Percentiles rank a stretch among this genome's conserved stretches.
Conservation (phyloP, 2,329 filamentous ascomycete genomes). For the Knoxdaviesia proteae region DNA sequence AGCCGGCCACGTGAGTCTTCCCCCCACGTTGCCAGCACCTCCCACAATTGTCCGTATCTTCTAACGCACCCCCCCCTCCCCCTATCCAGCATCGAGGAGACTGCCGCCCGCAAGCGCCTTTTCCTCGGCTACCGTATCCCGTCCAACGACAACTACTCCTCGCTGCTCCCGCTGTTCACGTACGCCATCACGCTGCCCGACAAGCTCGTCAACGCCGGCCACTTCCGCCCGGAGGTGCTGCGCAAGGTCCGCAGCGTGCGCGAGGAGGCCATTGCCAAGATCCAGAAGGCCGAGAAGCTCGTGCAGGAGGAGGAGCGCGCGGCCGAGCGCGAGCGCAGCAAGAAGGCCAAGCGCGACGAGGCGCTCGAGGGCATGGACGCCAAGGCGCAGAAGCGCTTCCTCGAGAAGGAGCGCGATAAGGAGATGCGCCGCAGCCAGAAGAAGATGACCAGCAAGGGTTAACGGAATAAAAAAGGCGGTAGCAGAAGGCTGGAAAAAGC, state of each 20-base stretch:
- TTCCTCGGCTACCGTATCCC: slow-evolving; percentile 57
- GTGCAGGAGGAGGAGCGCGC: slow-evolving; percentile 62
- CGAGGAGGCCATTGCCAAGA: slow-evolving; percentile 59
- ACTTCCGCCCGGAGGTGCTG: slow-evolving; percentile 77
- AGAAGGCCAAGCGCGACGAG: slow-evolving; percentile 77
- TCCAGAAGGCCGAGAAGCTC: slow-evolving; percentile 62
- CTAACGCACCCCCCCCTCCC: background rate
- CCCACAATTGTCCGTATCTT: background rate
- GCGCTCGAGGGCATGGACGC: slow-evolving; percentile 58
- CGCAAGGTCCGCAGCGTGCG: slow-evolving; percentile 66
- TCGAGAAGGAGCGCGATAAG: slow-evolving; percentile 64
- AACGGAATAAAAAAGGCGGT: slow-evolving; percentile 3
- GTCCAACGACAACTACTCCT: slow-evolving; percentile 38
- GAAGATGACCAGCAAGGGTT: slow-evolving; percentile 32
- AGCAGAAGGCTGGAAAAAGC: too few relatives aligned
- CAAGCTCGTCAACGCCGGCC: slow-evolving; percentile 50
- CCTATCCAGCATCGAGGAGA: slow-evolving; percentile 53
- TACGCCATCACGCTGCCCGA: slow-evolving; percentile 77
- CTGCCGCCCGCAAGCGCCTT: slow-evolving; percentile 66
- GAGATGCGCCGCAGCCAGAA: slow-evolving; percentile 36
- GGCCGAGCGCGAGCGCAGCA: slow-evolving; percentile 49
- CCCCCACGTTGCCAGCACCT: background rate
- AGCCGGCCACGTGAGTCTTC: slow-evolving; percentile 53
- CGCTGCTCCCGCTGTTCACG: slow-evolving; percentile 53
- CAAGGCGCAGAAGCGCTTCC: slow-evolving; percentile 69